Evolutionary conservation across 345 rosid genomes (phyloP).

Genomic region (Citrus trifoliata): DNA sequence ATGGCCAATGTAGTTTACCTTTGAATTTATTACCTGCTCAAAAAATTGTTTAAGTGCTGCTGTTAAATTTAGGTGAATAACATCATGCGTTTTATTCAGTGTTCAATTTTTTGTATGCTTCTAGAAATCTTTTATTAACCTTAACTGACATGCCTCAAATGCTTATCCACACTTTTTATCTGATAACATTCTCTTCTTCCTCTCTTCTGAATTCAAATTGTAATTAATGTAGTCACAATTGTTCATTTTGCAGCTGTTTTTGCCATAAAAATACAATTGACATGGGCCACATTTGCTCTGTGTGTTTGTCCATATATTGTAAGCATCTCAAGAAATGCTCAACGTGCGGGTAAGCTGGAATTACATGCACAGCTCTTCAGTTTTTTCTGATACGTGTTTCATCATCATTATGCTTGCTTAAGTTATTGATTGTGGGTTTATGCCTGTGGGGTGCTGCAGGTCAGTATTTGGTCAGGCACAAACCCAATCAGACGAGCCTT

Average conservation of each 20-base stretch:
- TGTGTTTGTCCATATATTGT: constrained; percentile 91
- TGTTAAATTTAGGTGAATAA: neutral
- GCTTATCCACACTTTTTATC: neutral
- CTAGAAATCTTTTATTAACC: neutral
- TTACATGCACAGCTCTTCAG: neutral
- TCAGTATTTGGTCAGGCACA: constrained; percentile 83
- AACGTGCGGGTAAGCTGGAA: constrained; percentile 75
- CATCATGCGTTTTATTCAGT: neutral
- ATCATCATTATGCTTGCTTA: neutral
- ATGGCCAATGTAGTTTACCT: neutral
- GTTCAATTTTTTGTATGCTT: neutral
- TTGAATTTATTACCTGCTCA: neutral
- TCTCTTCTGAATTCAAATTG: constrained; percentile 5
- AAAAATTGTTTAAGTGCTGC: neutral
- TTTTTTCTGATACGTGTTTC: neutral
- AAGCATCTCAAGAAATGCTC: constrained; percentile 89
- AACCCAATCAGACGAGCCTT: constrained; percentile 56
- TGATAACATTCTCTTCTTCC: neutral
- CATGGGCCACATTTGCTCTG: constrained; percentile 94
- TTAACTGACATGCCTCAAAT: neutral
- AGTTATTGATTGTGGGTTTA: neutral
- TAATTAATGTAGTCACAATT: constrained; percentile 4
- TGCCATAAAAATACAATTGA: constrained; percentile 95
- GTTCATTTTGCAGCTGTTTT: constrained; percentile 68
- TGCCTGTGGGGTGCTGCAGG: constrained; percentile 30